Evolutionary conservation across 2,329 filamentous ascomycete species (phyloP).

Genomic region (Fusarium hainanense): DNA sequence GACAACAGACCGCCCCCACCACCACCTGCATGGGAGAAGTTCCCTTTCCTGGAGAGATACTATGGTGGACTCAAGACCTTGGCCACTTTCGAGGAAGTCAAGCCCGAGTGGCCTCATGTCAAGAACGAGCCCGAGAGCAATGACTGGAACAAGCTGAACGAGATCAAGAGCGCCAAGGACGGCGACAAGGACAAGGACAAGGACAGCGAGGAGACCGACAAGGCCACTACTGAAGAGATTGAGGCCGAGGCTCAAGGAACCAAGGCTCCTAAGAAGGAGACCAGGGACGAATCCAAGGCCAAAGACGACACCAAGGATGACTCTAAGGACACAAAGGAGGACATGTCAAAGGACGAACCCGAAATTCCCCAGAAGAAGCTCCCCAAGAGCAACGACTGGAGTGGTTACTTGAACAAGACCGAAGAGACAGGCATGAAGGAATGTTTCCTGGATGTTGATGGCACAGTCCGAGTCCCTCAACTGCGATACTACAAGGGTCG

Average conservation of each 20-base stretch:
- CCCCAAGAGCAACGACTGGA: constrained; percentile 50
- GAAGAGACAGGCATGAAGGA: constrained; percentile 69
- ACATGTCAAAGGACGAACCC: constrained; percentile 20
- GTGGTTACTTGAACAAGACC: constrained; percentile 49
- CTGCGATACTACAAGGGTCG: constrained; percentile 82
- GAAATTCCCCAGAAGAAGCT: constrained; percentile 36
- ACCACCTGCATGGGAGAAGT: constrained; percentile 83
- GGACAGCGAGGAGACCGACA: constrained; percentile 33
- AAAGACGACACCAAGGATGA: constrained; percentile 21
- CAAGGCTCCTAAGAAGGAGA: constrained; percentile 10
- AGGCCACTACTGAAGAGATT: constrained; percentile 32
- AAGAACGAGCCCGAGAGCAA: constrained; percentile 64
- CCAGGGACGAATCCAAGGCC: constrained; percentile 9
- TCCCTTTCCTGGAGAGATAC: constrained; percentile 86
- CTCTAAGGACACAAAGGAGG: constrained; percentile 2
- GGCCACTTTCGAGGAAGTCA: constrained; percentile 72
- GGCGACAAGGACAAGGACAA: constrained; percentile 32
- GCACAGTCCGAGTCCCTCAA: constrained; percentile 73
- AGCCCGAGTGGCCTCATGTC: constrained; percentile 81
- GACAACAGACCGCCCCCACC: constrained; percentile 63
- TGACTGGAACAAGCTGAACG: constrained; percentile 32
- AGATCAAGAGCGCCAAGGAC: constrained; percentile 29
- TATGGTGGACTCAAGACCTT: constrained; percentile 87
- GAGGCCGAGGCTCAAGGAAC: constrained; percentile 20
- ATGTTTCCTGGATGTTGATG: constrained; percentile 80